Conservation (phyloP, 495 filamentous ascomycete species). For the Astrothelium subdiscretum region DNA sequence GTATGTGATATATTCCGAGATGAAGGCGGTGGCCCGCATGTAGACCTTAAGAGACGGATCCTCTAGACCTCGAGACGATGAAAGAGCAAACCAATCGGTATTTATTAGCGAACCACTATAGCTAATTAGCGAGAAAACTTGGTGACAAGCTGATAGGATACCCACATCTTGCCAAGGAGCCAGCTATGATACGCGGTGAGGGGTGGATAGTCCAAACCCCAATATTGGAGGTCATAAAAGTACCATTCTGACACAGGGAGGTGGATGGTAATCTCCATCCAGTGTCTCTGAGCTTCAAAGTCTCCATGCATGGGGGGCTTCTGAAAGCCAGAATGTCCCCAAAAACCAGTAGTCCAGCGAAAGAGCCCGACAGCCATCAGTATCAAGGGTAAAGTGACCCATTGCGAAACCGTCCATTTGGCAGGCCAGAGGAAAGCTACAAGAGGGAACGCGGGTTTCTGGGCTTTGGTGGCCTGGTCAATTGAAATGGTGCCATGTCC, state of each 20-base stretch:
- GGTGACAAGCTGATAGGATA: not conserved
- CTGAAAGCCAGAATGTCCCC: conserved; percentile 83
- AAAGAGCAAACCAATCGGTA: conserved; percentile 79
- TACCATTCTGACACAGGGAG: conserved; percentile 93
- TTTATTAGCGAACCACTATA: conserved; percentile 60
- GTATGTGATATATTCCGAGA: conserved; percentile 83
- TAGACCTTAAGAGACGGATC: conserved; percentile 74
- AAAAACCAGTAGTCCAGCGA: conserved; percentile 81
- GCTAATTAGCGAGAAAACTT: conserved; percentile 14
- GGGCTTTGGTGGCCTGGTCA: conserved; percentile 32
- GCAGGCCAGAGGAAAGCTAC: conserved; percentile 89
- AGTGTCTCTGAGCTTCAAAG: conserved; percentile 94
- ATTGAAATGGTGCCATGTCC: conserved; percentile 40
- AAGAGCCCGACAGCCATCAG: conserved; percentile 87
- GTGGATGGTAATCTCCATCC: conserved; percentile 93
- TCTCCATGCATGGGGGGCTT: conserved; percentile 89
- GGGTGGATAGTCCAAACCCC: conserved; percentile 95
- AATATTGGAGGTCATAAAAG: conserved; percentile 91
- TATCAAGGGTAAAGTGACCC: conserved; percentile 77
- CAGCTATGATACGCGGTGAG: conserved; percentile 97
- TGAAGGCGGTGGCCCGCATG: conserved; percentile 83
- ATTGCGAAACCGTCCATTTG: conserved; percentile 74
- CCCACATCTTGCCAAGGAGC: conserved; percentile 73
- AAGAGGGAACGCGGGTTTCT: conserved; percentile 63
- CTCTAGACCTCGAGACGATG: conserved; percentile 70